Conservation (phyloP, 225 moss, liverwort and hornwort genomes). For the Rhytidiadelphus loreus region DNA sequence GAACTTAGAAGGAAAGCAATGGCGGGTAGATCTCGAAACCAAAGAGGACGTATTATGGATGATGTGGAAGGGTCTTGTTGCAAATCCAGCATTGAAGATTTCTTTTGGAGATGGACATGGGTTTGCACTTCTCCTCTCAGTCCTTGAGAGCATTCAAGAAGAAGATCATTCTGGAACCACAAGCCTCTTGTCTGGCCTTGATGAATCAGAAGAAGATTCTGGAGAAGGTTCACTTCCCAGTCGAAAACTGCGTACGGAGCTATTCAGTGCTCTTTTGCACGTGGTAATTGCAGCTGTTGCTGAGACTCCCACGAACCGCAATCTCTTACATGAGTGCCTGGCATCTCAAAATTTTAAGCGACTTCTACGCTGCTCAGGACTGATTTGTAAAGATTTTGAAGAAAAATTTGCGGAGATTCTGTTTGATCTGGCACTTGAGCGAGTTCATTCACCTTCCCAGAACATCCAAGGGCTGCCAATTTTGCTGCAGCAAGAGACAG, state of each 20-base stretch:
- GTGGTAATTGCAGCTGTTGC: conserved; percentile 66
- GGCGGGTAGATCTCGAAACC: conserved; percentile 57
- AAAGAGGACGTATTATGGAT: conserved; percentile 82
- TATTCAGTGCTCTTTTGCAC: conserved; percentile 71
- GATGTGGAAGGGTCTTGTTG: conserved; percentile 73
- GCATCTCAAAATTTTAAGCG: conserved; percentile 52
- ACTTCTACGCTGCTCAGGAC: conserved; percentile 41
- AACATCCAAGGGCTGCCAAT: conserved; percentile 36
- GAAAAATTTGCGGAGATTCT: conserved; percentile 58
- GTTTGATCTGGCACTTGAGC: conserved; percentile 84
- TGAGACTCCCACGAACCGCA: conserved; percentile 56
- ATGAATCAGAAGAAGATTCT: conserved; percentile 30
- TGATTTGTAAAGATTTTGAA: conserved; percentile 62
- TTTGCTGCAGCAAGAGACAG: conserved; percentile 40
- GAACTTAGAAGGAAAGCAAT: conserved; percentile 57
- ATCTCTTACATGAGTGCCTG: conserved; percentile 56
- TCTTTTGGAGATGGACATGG: conserved; percentile 82
- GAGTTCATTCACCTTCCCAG: conserved; percentile 50
- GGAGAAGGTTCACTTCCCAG: neutral
- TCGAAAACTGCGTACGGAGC: conserved; percentile 25
- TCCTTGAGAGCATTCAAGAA: conserved; percentile 59
- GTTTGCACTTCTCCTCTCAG: conserved; percentile 64
- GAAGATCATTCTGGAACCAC: conserved; percentile 13
- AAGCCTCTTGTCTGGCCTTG: conserved; percentile 12
- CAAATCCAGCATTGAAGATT: conserved; percentile 56